Evolutionary conservation across 2,329 filamentous ascomycete species (phyloP).

Genomic region (Diaporthe destruens): DNA sequence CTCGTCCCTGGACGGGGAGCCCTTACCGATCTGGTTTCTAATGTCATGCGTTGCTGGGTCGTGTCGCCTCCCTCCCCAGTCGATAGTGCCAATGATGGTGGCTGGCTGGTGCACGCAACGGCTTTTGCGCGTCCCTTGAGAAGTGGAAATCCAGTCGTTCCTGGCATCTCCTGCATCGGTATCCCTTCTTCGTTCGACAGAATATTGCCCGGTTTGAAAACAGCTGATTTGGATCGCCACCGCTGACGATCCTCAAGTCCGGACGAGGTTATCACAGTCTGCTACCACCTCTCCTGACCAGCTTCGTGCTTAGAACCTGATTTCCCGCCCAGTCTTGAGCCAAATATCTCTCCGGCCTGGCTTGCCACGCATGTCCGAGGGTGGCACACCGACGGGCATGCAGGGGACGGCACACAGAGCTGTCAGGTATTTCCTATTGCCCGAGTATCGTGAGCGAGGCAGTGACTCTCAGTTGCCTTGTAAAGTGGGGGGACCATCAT

Average conservation of each 20-base stretch:
- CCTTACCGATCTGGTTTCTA: conserved; percentile 3
- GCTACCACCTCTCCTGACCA: not conserved
- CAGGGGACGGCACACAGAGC: conserved; percentile 1
- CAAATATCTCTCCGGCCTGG: conserved; percentile 1
- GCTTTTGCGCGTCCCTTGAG: not conserved
- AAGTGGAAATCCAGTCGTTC: not conserved
- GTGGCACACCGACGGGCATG: conserved; percentile 18
- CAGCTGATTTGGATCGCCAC: conserved; percentile 12
- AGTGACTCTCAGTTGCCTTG: not conserved
- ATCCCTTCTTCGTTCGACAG: conserved; percentile 10
- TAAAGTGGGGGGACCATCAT: not conserved
- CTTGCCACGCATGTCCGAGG: conserved; percentile 22
- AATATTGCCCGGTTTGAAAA: conserved; percentile 5
- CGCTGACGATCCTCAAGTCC: not conserved
- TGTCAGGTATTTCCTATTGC: not conserved
- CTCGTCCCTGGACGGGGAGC: conserved; percentile 19
- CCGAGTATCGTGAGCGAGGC: conserved; percentile 4
- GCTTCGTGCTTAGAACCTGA: conserved; percentile 4
- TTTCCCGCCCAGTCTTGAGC: conserved; percentile 1
- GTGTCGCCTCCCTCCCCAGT: not conserved
- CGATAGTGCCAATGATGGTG: conserved; percentile 8
- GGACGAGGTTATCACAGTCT: conserved; percentile 14
- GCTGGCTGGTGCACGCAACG: conserved; percentile 17
- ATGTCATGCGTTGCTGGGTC: conserved; percentile 1
- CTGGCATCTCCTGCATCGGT: conserved; percentile 19